Conservation (phyloP, 208 protist genomes). For the Leishmania martiniquensis region DNA sequence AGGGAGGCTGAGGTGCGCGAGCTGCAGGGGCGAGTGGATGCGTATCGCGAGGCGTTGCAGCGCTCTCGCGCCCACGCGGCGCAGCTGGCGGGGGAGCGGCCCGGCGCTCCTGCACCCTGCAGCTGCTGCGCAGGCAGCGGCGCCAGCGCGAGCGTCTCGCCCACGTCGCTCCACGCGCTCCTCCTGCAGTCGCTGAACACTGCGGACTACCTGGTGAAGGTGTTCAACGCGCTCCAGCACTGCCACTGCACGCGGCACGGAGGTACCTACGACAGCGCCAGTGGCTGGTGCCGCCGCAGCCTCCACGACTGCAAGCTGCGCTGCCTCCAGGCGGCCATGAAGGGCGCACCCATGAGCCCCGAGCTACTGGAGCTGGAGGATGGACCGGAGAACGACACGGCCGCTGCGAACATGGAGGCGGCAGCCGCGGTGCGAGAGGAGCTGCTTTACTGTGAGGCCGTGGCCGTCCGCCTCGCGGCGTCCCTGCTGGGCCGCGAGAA, state of each 20-base stretch:
- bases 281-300: slow-evolving; percentile 34
- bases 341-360: slow-evolving; percentile 38
- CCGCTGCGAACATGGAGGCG: slow-evolving; percentile 28
- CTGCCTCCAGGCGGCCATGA: slow-evolving; percentile 55
- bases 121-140: neutral
- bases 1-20: slow-evolving; percentile 40
- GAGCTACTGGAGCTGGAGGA: slow-evolving; percentile 31
- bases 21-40: slow-evolving; percentile 47
- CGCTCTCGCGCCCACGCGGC: slow-evolving; percentile 11
- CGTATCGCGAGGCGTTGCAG: slow-evolving; percentile 51
- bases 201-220: slow-evolving; percentile 70
- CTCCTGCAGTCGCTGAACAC: slow-evolving; percentile 52
- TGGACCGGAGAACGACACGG: slow-evolving; percentile 35
- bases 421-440: slow-evolving; percentile 59
- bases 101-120: neutral
- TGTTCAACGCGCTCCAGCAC: slow-evolving; percentile 74
- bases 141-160: slow-evolving; percentile 4
- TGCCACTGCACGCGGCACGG: slow-evolving; percentile 38
- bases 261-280: neutral
- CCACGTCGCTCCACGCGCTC: slow-evolving; percentile 34
- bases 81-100: neutral
- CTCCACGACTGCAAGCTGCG: slow-evolving; percentile 41
- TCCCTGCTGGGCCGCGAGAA: slow-evolving; percentile 12
- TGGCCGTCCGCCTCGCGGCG: slow-evolving; percentile 37
- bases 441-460: slow-evolving; percentile 65